Conservation (phyloP, 352 stramenopile species). For the Elongisporangium undulatum region DNA sequence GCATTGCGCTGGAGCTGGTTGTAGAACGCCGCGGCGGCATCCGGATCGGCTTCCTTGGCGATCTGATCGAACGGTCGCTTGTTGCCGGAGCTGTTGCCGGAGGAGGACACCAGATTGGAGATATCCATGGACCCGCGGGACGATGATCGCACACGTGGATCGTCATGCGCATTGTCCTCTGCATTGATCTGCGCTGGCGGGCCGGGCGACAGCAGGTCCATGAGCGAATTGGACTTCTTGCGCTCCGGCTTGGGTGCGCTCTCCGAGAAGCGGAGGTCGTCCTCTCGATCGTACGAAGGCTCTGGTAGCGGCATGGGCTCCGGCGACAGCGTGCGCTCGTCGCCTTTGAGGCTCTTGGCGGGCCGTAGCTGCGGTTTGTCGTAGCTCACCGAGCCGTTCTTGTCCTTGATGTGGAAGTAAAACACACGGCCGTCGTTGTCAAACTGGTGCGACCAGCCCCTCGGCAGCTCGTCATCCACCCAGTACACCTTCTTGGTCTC, state of each 20-base stretch:
- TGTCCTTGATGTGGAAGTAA: conserved; percentile 80
- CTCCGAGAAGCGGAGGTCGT: conserved; percentile 3
- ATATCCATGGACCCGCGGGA: conserved; percentile 42
- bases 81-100: conserved; percentile 6
- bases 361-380: conserved; percentile 56
- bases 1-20: conserved; percentile 76
- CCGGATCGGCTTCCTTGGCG: conserved; percentile 48
- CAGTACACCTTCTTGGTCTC: conserved; percentile 80
- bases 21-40: conserved; percentile 76
- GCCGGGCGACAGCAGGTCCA: conserved; percentile 65
- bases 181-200: conserved; percentile 25
- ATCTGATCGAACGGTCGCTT: conserved; percentile 62
- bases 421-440: conserved; percentile 48
- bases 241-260: conserved; percentile 19
- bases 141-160: conserved; percentile 9
- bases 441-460: conserved; percentile 79
- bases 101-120: conserved; percentile 37
- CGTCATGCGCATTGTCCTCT: conserved; percentile 11
- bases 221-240: conserved; percentile 78
- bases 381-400: conserved; percentile 63
- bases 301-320: conserved; percentile 40
- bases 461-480: conserved; percentile 75
- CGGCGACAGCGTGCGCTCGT: conserved; percentile 10
- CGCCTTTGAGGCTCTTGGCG: not conserved
- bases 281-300: conserved; percentile 30